These are phyloP conservation scores for Globisporangium radiosum DNA, from an alignment of 352 stramenopile species.

Conservation along the genomic window DNA sequence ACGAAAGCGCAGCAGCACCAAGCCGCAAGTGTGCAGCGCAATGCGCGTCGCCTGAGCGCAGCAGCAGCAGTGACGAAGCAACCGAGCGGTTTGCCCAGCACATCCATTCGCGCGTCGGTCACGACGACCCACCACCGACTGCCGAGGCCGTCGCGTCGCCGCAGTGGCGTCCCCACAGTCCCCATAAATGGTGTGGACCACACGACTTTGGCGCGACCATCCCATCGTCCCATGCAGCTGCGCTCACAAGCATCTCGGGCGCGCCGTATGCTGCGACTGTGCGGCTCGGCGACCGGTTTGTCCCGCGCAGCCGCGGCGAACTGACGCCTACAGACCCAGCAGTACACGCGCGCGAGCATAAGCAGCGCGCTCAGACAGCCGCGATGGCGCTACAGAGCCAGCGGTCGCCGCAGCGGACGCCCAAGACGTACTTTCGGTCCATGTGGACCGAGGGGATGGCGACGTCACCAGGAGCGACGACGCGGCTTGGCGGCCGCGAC, in stretches of 20 bases:
- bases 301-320: constrained; percentile 8
- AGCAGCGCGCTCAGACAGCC: constrained; percentile 38
- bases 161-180: constrained; percentile 44
- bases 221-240: constrained; percentile 39
- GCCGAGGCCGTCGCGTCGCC: constrained; percentile 51
- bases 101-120: constrained; percentile 11
- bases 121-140: constrained; percentile 25
- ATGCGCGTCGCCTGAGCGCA: constrained; percentile 19
- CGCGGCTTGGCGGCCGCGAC: constrained; percentile 9
- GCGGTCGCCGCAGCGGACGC: constrained; percentile 23
- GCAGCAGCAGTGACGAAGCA: constrained; percentile 10
- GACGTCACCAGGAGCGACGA: background rate
- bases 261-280: constrained; percentile 27
- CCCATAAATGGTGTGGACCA: constrained; percentile 42
- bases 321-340: constrained; percentile 4
- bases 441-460: constrained; percentile 38
- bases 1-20: too few relatives aligned
- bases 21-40: constrained; percentile 19
- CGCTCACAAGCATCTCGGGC: constrained; percentile 39
- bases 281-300: constrained; percentile 37
- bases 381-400: constrained; percentile 16
- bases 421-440: constrained; percentile 55
- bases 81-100: constrained; percentile 7
- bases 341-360: constrained; percentile 21
- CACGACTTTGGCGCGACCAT: constrained; percentile 47